Base-by-base conservation (phyloP, 129 eudicot species). In the Centella asiatica region DNA sequence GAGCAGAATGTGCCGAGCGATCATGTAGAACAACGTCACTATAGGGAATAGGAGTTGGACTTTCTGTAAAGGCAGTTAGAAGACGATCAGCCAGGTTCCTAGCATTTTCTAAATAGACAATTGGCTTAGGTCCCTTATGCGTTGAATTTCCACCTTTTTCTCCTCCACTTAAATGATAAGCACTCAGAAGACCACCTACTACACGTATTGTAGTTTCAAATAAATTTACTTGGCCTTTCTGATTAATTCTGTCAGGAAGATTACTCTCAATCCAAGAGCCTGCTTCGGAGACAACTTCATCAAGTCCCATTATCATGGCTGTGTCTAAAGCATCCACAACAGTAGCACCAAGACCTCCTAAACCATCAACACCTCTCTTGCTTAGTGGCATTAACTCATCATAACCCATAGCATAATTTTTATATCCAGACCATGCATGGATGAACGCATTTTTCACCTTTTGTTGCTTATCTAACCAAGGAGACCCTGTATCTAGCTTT, bases 311-410 rank as follows among this genome's bases (percentile, higher is more conserved):
- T 44, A 92, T 87, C 88, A 92, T 81, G 51, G 98, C 98, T 29
- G 98, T 87, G 72, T 87, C 98, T 73, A 92, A 63, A 61, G 98
- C 96, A 80, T 92, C 96, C 64, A 92, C 83, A 69, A 92, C 65
- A 27, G 95, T 87, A 63, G 98, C 98, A 32, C 98, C 98, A 45
- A 92, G 73, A 65, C 98, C 98, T 51, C 98, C 98, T 78, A 92
- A 82, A 61, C 96, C 95, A 80, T 92, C 90, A 65, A 74, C 62
- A 44, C 96, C 98, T 62, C 73, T 79, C 42, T 81, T 80, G 74
- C 81, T 82, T 56, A 92, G 44, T 29, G 98, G 96, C 96, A 84
- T 84, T 61, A 92, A 95, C 68, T 92, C 98, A 74, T 92, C 98
- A 77, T 69, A 78, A 55, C 98, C 98, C 94, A 92, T 87, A 45